phyloP scores from a whole-genome alignment of 208 protist species.

The Strigomonas culicis region DNA sequence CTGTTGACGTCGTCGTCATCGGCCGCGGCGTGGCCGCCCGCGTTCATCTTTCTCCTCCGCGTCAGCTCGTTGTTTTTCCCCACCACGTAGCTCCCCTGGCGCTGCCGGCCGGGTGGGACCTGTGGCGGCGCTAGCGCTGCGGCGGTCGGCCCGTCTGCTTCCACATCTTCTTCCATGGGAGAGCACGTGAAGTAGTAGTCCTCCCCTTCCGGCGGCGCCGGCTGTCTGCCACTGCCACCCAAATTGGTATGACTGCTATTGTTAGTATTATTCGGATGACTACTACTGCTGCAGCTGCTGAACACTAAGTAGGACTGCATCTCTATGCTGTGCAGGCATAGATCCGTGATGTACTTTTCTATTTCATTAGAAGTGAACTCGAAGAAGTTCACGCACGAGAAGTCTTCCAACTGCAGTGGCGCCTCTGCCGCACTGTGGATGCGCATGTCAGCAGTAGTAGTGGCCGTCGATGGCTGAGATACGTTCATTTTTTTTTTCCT shows the following conservation, averaged over 20 bases:
- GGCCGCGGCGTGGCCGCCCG: neutral
- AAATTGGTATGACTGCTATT: too few species aligned
- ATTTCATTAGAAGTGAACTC: neutral
- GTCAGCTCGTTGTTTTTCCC: neutral
- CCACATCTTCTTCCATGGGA: too few species aligned
- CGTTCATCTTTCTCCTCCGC: neutral
- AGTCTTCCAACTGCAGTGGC: constrained; percentile 1
- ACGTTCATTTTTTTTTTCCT: neutral
- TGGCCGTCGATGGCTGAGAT: neutral
- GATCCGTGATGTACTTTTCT: neutral
- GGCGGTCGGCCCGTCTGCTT: too few species aligned
- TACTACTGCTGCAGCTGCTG: neutral
- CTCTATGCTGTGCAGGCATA: neutral
- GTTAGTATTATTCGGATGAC: neutral
- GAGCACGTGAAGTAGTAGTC: too few species aligned
- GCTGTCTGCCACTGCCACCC: too few species aligned
- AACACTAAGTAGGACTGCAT: neutral
- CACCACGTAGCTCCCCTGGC: neutral
- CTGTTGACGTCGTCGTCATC: neutral
- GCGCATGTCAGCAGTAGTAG: neutral
- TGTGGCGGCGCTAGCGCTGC: too few species aligned
- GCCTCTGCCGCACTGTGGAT: too few species aligned
- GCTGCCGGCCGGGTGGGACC: too few species aligned
- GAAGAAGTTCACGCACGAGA: neutral
- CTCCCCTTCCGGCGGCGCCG: too few species aligned